Conservation (phyloP, 345 rosid genomes). For the Combretum micranthum region DNA sequence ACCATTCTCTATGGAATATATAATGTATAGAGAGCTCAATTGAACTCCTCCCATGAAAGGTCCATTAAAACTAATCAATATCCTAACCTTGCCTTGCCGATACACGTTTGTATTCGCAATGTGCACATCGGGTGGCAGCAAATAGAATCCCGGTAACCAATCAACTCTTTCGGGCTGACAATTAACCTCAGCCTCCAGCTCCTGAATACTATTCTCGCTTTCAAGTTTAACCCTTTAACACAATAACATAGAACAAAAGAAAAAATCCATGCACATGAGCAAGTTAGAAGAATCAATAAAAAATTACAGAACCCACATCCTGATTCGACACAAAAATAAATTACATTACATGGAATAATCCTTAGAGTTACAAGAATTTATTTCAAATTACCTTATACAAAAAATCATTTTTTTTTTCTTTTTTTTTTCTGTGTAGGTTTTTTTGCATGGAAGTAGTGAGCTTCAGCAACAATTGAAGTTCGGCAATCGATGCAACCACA, state of each 20-base stretch:
- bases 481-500: too few species aligned
- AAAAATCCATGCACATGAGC: background rate
- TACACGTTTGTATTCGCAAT: slow-evolving; percentile 70
- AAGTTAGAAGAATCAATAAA: background rate
- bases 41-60: background rate
- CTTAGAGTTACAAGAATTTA: background rate
- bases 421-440: too few species aligned
- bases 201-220: slow-evolving; percentile 34
- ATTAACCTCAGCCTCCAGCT: slow-evolving; percentile 56
- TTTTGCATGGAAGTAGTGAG: too few species aligned
- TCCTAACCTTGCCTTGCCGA: slow-evolving; percentile 62
- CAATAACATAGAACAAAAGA: background rate
- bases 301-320: background rate
- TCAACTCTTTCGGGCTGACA: slow-evolving; percentile 58
- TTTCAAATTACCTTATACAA: background rate
- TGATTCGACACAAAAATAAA: background rate
- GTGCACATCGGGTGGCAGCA: slow-evolving; percentile 60
- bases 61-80: background rate
- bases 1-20: background rate
- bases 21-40: background rate
- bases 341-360: background rate
- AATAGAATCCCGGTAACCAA: slow-evolving; percentile 76
- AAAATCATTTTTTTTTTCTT: background rate
- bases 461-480: too few species aligned
- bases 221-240: slow-evolving; percentile 70